Conservation (phyloP, 768 basidiomycete species). For the Mycena olivaceomarginata region DNA sequence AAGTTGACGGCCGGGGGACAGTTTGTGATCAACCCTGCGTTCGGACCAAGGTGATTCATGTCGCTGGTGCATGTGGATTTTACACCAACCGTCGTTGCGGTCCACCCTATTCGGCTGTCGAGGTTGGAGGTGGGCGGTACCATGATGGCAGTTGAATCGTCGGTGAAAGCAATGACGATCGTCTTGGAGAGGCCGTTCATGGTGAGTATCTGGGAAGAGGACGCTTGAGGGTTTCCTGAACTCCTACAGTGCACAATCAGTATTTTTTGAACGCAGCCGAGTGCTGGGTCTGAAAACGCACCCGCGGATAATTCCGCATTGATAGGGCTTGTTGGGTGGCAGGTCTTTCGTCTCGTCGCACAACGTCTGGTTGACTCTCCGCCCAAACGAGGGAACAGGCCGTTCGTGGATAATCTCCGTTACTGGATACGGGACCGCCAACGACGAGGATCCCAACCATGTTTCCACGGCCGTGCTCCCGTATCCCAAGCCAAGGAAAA, state of each 20-base stretch:
- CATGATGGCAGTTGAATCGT: slow-evolving; percentile 35
- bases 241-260: neutral
- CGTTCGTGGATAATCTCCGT: neutral
- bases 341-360: neutral
- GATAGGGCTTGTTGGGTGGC: slow-evolving; percentile 10
- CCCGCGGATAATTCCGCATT: slow-evolving; percentile 26
- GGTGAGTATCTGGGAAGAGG: neutral
- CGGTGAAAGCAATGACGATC: slow-evolving; percentile 19
- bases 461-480: neutral
- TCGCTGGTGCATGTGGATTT: slow-evolving; percentile 12
- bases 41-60: neutral
- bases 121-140: neutral
- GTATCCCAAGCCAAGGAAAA: slow-evolving; percentile 22
- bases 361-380: slow-evolving; percentile 10
- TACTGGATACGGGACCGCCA: slow-evolving; percentile 13
- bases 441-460: neutral
- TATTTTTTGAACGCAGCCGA: neutral
- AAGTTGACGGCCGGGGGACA: slow-evolving; percentile 14
- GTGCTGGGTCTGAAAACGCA: neutral
- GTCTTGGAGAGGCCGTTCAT: slow-evolving; percentile 19
- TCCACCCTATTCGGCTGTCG: neutral
- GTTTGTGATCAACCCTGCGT: neutral
- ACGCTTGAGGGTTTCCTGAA: neutral
- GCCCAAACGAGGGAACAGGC: neutral
- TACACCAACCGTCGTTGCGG: slow-evolving; percentile 9